These are phyloP conservation scores for Musa schizocarpa DNA, from an alignment of 176 grass and related monocot genomes.

Conservation along the genomic window DNA sequence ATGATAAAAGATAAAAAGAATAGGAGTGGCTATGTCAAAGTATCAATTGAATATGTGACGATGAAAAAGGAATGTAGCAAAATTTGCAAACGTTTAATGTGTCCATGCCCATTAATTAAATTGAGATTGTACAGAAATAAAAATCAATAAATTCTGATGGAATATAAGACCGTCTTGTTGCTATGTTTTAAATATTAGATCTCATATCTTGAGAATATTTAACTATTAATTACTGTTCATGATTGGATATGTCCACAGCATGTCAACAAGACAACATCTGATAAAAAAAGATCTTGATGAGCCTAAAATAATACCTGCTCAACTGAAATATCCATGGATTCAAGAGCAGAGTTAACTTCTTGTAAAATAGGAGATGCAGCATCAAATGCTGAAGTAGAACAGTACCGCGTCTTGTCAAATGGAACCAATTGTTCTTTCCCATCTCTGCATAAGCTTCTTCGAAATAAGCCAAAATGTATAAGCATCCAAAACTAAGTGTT, in stretches of 20 bases:
- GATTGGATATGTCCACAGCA: not conserved
- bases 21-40: too few relatives aligned
- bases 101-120: too few relatives aligned
- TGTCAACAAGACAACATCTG: not conserved
- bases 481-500: slow-evolving; percentile 9
- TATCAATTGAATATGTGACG: too few relatives aligned
- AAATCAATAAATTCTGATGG: too few relatives aligned
- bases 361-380: slow-evolving; percentile 55
- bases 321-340: slow-evolving; percentile 57
- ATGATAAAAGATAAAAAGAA: too few relatives aligned
- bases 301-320: slow-evolving; percentile 47
- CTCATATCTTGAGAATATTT: too few relatives aligned
- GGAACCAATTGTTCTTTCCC: slow-evolving; percentile 62
- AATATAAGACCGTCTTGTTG: too few relatives aligned
- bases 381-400: slow-evolving; percentile 82
- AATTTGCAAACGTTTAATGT: too few relatives aligned
- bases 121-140: too few relatives aligned
- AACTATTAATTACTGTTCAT: not conserved
- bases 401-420: slow-evolving; percentile 72
- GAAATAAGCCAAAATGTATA: slow-evolving; percentile 8
- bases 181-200: too few relatives aligned
- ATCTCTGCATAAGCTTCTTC: slow-evolving; percentile 41
- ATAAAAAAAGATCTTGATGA: not conserved
- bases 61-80: too few relatives aligned
- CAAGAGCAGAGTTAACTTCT: slow-evolving; percentile 71